Evolutionary conservation across 441 rosid genomes (phyloP), one percentile per base, ranked within the genome.

Genomic region (Pelargonium citronellum): DNA sequence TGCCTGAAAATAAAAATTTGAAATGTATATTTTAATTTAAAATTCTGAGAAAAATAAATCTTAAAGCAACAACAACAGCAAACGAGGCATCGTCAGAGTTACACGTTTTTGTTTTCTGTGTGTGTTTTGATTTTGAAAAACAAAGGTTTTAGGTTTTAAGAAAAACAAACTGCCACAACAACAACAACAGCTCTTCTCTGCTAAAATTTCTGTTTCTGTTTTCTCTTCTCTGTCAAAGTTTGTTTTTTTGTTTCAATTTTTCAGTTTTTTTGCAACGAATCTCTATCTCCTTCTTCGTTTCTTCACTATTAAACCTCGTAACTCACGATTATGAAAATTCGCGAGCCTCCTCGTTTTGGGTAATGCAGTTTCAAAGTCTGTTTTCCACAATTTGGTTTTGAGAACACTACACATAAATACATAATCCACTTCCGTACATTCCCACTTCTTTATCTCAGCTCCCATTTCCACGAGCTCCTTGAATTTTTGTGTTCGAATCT

Each of bases 181-280:
- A 12, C 10, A 19, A 16, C 61, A 57, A 57, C 63, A 57, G 63
- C 63, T 57, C 27, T 19, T 57, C 62, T 57, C 62, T 57, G 63
- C 63, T 57, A 17, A 2, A 57, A 57, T 57, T 57, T 57, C 63
- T 57, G 63, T 57, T 57, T 57, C 63, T 57, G 63, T 57, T 57
- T 57, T 19, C 16, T 49, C 16, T 15, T 49, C 57, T 49, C 57
- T 49, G 57, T 49, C 57, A 49, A 12, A 41, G 57, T 49, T 13
- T 49, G 15, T 16, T 57, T 57, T 17, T 17, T 15, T 19, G 1
- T 19, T 15, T 57, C 63, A 17, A 41, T 17, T 16, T 10, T 57
- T 9, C 16, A 2, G 8, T 7, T 41, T 17, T 7, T 4, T 8
- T 15, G 20, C 63, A 17, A 17, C 62, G 15, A 6, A 55, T 15